These are phyloP conservation scores for Batkoa obscura DNA, from an alignment of 371 early-diverging fungal species.

Conservation along the genomic window DNA sequence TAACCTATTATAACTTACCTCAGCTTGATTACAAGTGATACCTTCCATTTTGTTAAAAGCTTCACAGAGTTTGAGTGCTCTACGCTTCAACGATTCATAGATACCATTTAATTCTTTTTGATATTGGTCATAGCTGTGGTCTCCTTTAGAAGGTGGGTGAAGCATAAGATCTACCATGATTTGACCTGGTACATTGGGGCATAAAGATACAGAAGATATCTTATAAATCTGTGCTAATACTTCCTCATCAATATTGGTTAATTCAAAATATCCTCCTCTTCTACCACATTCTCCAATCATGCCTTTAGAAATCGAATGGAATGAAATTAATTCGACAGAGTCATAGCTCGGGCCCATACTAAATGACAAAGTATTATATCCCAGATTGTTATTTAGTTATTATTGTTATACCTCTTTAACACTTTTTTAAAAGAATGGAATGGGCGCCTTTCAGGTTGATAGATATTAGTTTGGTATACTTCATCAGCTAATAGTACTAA, in stretches of 20 bases:
- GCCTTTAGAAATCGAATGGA: constrained; percentile 93
- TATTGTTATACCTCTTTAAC: constrained; percentile 18
- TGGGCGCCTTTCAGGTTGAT: constrained; percentile 53
- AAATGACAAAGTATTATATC: neutral
- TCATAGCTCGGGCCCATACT: constrained; percentile 39
- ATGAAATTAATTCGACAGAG: constrained; percentile 71
- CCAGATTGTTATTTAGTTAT: neutral
- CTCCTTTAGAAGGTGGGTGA: constrained; percentile 73
- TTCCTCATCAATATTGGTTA: constrained; percentile 48
- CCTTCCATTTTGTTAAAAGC: constrained; percentile 72
- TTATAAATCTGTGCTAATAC: constrained; percentile 79
- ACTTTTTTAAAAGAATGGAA: constrained; percentile 93
- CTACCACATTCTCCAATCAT: constrained; percentile 97
- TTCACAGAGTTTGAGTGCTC: constrained; percentile 49
- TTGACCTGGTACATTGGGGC: constrained; percentile 74
- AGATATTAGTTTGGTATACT: constrained; percentile 93
- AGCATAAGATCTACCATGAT: constrained; percentile 82
- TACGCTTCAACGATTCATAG: constrained; percentile 57
- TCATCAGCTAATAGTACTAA: constrained; percentile 88
- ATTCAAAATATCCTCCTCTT: constrained; percentile 95
- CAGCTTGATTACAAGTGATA: constrained; percentile 68
- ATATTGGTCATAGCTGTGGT: constrained; percentile 54
- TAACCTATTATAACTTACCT: constrained; percentile 10
- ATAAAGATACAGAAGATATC: constrained; percentile 75
- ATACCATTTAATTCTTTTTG: constrained; percentile 48